Evolutionary conservation across 768 basidiomycete genomes (phyloP).

Genomic region (Mycena floridula): DNA sequence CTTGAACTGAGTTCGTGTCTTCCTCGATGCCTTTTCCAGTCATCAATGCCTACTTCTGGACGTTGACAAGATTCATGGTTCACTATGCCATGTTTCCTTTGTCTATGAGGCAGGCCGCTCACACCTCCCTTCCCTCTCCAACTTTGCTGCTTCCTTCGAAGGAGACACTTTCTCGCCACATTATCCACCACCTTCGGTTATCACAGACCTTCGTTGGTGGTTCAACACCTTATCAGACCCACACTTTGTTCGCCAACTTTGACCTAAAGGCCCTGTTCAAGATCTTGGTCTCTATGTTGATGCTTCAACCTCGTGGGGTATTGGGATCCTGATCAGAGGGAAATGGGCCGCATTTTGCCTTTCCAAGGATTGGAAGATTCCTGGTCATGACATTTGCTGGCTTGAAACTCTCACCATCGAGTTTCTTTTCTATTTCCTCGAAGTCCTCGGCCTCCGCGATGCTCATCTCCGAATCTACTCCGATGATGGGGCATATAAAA

Average conservation of each 20-base stretch:
- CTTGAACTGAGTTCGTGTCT: conserved; percentile 9
- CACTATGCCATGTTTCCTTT: not conserved
- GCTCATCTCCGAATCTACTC: too few relatives aligned
- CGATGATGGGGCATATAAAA: too few relatives aligned
- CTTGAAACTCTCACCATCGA: too few relatives aligned
- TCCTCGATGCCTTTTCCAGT: conserved; percentile 2
- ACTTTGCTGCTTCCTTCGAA: not conserved
- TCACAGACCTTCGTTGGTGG: not conserved
- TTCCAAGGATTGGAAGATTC: not conserved
- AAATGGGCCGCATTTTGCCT: not conserved
- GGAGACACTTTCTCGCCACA: not conserved
- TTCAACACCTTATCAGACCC: not conserved
- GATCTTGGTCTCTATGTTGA: not conserved
- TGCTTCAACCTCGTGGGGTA: not conserved
- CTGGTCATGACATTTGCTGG: not conserved
- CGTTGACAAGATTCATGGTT: not conserved
- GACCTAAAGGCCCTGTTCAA: not conserved
- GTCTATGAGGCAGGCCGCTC: not conserved
- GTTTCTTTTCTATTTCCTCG: too few relatives aligned
- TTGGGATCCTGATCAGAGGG: not conserved
- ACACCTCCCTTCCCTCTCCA: not conserved
- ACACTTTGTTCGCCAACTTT: not conserved
- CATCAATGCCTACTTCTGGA: not conserved
- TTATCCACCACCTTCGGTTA: not conserved
- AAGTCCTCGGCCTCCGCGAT: too few relatives aligned